Conservation (phyloP, 148 eudicot genomes). For the Bassia scoparia region DNA sequence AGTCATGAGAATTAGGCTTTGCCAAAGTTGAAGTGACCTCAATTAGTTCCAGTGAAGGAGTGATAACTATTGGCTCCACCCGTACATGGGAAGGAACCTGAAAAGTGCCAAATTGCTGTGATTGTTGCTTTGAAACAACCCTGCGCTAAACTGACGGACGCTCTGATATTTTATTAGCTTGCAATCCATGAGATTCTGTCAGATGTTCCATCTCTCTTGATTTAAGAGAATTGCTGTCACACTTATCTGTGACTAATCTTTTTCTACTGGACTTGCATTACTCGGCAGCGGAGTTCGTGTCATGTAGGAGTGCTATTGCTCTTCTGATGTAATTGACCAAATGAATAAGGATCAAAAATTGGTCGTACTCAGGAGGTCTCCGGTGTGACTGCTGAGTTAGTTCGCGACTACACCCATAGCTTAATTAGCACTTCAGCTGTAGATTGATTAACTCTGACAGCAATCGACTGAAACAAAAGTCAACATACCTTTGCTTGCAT, state of each 20-base stretch:
- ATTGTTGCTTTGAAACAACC: constrained; percentile 72
- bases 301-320: constrained; percentile 29
- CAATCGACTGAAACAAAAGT: constrained; percentile 10
- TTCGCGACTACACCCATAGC: constrained; percentile 41
- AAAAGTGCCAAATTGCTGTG: constrained; percentile 67
- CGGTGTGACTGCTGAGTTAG: constrained; percentile 39
- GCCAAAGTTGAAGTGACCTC: constrained; percentile 36
- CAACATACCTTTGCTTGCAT: constrained; percentile 64
- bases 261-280: constrained; percentile 30
- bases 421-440: constrained; percentile 40
- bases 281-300: constrained; percentile 25
- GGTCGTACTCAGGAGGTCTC: constrained; percentile 33
- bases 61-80: constrained; percentile 49
- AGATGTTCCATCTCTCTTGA: constrained; percentile 42
- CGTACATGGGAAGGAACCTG: constrained; percentile 60
- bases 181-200: constrained; percentile 48
- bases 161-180: constrained; percentile 47
- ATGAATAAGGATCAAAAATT: constrained; percentile 42
- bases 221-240: constrained; percentile 37
- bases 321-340: constrained; percentile 37
- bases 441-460: constrained; percentile 9
- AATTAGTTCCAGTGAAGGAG: constrained; percentile 45
- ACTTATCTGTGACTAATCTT: constrained; percentile 33
- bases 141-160: constrained; percentile 42
- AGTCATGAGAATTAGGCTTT: constrained; percentile 50